These are phyloP conservation scores for Podochytrium sp. DNA, from an alignment of 192 early-diverging fungal genomes.

Conservation along the genomic window DNA sequence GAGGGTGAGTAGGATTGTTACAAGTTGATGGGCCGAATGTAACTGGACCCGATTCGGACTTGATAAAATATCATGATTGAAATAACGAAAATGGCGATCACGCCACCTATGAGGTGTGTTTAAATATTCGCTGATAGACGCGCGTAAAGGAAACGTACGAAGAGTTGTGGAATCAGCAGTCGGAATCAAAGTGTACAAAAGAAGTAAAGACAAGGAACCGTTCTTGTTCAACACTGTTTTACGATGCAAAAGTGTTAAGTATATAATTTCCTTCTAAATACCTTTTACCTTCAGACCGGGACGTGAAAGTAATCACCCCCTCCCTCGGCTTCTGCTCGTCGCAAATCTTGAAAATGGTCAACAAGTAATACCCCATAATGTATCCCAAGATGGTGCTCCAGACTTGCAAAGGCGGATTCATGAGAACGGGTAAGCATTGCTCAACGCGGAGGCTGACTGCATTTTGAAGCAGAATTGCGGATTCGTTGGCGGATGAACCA, in stretches of 20 bases:
- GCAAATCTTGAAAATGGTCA: constrained; percentile 40
- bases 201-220: constrained; percentile 23
- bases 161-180: constrained; percentile 27
- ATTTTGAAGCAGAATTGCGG: background rate
- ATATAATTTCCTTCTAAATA: background rate
- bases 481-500: constrained; percentile 12
- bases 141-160: background rate
- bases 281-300: constrained; percentile 34
- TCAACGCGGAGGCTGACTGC: constrained; percentile 25
- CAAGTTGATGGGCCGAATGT: constrained; percentile 30
- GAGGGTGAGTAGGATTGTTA: background rate
- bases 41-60: constrained; percentile 35
- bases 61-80: constrained; percentile 33
- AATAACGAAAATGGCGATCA: constrained; percentile 27
- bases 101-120: constrained; percentile 9
- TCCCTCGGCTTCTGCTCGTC: constrained; percentile 35
- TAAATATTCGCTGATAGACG: background rate
- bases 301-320: constrained; percentile 35
- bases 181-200: constrained; percentile 34
- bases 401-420: constrained; percentile 30
- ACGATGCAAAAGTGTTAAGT: background rate
- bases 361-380: constrained; percentile 26
- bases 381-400: constrained; percentile 32
- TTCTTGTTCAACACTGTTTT: constrained; percentile 37
- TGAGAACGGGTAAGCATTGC: constrained; percentile 26